Evolutionary conservation across 768 basidiomycete genomes (phyloP).

Genomic region (Pleurotus salmoneostramineus): DNA sequence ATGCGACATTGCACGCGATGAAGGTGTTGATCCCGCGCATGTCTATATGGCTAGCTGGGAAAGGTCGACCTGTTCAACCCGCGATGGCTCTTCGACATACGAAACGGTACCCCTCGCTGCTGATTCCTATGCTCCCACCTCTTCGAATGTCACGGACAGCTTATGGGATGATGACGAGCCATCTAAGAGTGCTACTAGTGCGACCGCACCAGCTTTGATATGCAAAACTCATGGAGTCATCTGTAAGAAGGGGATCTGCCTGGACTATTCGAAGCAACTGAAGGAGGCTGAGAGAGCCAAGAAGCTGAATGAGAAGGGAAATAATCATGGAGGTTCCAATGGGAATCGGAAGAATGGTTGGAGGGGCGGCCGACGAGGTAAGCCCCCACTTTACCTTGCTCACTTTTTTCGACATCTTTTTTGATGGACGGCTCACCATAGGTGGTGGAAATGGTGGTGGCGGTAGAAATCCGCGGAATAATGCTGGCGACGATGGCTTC

Average conservation of each 20-base stretch:
- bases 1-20: not conserved
- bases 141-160: constrained; percentile 7
- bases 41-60: constrained; percentile 9
- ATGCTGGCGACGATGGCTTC: not conserved
- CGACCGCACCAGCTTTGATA: constrained; percentile 12
- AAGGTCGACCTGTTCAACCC: not conserved
- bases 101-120: not conserved
- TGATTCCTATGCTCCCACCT: not conserved
- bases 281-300: constrained; percentile 22
- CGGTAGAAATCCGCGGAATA: not conserved
- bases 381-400: too few relatives aligned
- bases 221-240: constrained; percentile 24
- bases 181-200: constrained; percentile 6
- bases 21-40: constrained; percentile 1
- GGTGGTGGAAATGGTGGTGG: not conserved
- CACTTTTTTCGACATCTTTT: not conserved
- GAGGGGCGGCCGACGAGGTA: constrained; percentile 10
- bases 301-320: constrained; percentile 20
- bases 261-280: constrained; percentile 23
- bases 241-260: constrained; percentile 35
- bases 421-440: not conserved
- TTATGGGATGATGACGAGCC: constrained; percentile 21
- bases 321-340: constrained; percentile 4
- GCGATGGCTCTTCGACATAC: not conserved
- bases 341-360: constrained; percentile 8